Base-by-base conservation (phyloP, 257 asterid species). In the Solanum commersonii region DNA sequence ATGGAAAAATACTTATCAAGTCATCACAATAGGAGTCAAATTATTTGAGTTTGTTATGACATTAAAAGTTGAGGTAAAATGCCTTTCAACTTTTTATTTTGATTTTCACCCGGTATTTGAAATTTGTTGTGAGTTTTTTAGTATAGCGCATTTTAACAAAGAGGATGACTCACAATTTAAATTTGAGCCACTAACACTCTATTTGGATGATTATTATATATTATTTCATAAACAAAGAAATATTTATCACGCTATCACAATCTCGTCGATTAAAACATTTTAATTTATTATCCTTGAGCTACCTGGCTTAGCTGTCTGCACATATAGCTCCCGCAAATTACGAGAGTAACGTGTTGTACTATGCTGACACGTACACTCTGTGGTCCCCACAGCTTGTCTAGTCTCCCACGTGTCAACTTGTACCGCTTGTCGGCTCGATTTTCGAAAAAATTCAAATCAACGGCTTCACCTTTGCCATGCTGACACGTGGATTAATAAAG, bases 1-100 rank as follows among this genome's bases (percentile, higher is more conserved):
- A 0, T 6, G 5, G 0, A 56, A 18, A 18, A 18, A 0, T 18
- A 18, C 1, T 56, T 56, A 52, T 0, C n/a, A 52, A 16, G 10
- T 14, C 20, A 46, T 46, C 56, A 46, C 59, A 49, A 49, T 46
- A 0, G 56, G 18, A 46, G 2, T 52, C 27, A 59, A 22, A 59
- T 8, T 22, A 8, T 59, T 0, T 59, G 25, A 8, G 27, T 8
- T 59, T 20, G 4, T 56, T 7, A 59, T 59, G 5, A 8, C n/a
- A 22, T 59, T 1, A 1, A 59, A 59, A 56, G 0, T 1, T 59
- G 27, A 59, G 68, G 5, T 22, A 8, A 59, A 59, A 20, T 8
- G 67, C 25, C 20, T 8, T 59, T 59, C 11, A 20, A 20, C 67
- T 59, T 59, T 56, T 56, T 20, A 56, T 56, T 56, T 56, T 56